Conservation (phyloP, 208 protist genomes). For the Acanthamoeba castellanii region DNA sequence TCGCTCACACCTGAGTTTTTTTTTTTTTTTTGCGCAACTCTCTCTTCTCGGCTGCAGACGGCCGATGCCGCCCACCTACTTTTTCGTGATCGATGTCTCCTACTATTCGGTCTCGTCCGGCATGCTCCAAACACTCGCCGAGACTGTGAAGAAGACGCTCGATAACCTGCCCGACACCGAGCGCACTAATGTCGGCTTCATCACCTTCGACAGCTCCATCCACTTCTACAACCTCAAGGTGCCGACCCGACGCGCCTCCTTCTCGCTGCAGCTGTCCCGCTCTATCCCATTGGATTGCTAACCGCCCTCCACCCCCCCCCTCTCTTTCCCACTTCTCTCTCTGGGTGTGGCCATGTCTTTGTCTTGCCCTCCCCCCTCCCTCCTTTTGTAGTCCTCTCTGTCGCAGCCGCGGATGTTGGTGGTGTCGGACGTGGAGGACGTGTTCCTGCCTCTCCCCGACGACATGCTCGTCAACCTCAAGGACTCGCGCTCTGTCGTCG, state of each 20-base stretch:
- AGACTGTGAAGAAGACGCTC: conserved; percentile 78
- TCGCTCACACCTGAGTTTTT: not conserved
- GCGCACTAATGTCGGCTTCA: conserved; percentile 89
- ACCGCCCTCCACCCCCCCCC: not conserved
- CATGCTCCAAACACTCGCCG: conserved; percentile 81
- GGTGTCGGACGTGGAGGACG: conserved; percentile 85
- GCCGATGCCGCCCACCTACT: conserved; percentile 92
- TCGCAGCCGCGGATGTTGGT: conserved; percentile 93
- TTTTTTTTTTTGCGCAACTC: no score
- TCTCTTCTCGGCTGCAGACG: not conserved
- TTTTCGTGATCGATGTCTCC: conserved; percentile 97
- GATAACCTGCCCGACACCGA: conserved; percentile 44
- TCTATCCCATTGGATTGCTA: no score
- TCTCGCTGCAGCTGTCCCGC: not conserved
- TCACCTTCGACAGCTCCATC: conserved; percentile 93
- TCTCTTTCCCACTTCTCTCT: not conserved
- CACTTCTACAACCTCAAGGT: conserved; percentile 95
- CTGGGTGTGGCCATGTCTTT: not conserved
- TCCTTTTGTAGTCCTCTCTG: conserved; percentile 70
- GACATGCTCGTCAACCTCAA: conserved; percentile 90
- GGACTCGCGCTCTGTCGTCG: conserved; percentile 81
- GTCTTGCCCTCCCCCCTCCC: not conserved
- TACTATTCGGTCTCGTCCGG: conserved; percentile 92
- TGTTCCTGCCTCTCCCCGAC: conserved; percentile 87
- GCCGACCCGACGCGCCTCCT: not conserved